These are phyloP conservation scores for Colletotrichum sidae DNA, from an alignment of 2,329 filamentous ascomycete genomes.

Conservation along the genomic window DNA sequence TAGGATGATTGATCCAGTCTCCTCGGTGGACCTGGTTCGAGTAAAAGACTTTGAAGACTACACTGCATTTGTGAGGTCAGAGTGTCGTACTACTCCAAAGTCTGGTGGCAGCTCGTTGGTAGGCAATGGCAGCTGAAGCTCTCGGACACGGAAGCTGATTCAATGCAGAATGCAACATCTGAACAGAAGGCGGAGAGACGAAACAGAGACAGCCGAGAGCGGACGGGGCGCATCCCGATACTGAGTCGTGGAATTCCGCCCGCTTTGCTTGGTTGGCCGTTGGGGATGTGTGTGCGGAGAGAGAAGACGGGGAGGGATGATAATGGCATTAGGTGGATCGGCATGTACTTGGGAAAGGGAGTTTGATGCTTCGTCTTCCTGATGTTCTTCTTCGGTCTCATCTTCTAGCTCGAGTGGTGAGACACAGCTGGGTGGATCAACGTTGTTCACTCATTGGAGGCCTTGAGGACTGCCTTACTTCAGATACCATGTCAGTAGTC, in stretches of 20 bases:
- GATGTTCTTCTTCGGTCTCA: slow-evolving; percentile 15
- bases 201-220: neutral
- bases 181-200: slow-evolving; percentile 3
- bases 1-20: neutral
- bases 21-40: no score
- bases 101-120: slow-evolving; percentile 9
- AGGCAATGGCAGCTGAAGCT: no score
- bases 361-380: slow-evolving; percentile 15
- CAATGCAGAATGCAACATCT: slow-evolving; percentile 24
- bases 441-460: neutral
- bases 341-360: slow-evolving; percentile 13
- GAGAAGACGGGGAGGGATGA: neutral
- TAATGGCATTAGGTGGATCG: slow-evolving; percentile 31
- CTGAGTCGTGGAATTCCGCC: no score
- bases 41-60: no score
- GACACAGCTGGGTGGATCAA: slow-evolving; percentile 20
- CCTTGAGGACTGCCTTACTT: no score
- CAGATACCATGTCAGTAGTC: no score
- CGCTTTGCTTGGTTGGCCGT: slow-evolving; percentile 8
- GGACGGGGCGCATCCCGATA: no score
- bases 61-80: neutral
- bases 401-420: slow-evolving; percentile 34
- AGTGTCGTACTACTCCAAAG: slow-evolving; percentile 19
- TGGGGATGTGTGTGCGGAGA: slow-evolving; percentile 1
- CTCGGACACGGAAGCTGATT: neutral